Percentiles rank a stretch among this genome's conserved stretches.
phyloP scores from a whole-genome alignment of 371 early-diverging fungal species.

The Actinomortierella ambigua region DNA sequence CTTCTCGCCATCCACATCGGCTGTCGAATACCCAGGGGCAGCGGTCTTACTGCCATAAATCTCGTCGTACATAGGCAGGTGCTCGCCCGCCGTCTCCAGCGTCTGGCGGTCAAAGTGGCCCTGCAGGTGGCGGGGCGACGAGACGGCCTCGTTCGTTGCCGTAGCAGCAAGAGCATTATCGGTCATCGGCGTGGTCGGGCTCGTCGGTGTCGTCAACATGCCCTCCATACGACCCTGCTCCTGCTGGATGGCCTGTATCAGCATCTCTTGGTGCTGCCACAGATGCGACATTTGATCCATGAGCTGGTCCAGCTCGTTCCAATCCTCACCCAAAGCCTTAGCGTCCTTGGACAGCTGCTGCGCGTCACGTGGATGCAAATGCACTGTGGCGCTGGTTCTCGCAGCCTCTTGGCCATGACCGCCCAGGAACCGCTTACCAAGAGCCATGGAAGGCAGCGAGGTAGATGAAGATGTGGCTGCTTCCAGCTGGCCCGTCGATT shows the following conservation, averaged over 20 bases:
- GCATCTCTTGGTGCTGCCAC: constrained; percentile 8
- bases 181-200: not conserved
- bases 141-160: no score
- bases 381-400: not conserved
- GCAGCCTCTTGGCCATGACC: constrained; percentile 6
- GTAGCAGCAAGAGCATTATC: no score
- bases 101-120: constrained; percentile 32
- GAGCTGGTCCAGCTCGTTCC: constrained; percentile 35
- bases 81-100: constrained; percentile 17
- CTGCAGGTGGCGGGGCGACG: not conserved
- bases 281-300: constrained; percentile 45
- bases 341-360: constrained; percentile 1
- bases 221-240: not conserved
- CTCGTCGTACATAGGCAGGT: constrained; percentile 36
- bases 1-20: no score
- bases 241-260: constrained; percentile 16
- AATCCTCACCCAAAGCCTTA: constrained; percentile 22
- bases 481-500: constrained; percentile 40
- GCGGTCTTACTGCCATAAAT: no score
- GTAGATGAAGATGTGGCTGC: constrained; percentile 5
- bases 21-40: no score
- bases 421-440: constrained; percentile 10
- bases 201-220: not conserved
- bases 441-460: constrained; percentile 9
- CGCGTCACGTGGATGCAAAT: constrained; percentile 4